phyloP scores from a whole-genome alignment of 768 basidiomycete species.

The Kwoniella mangroviensis region DNA sequence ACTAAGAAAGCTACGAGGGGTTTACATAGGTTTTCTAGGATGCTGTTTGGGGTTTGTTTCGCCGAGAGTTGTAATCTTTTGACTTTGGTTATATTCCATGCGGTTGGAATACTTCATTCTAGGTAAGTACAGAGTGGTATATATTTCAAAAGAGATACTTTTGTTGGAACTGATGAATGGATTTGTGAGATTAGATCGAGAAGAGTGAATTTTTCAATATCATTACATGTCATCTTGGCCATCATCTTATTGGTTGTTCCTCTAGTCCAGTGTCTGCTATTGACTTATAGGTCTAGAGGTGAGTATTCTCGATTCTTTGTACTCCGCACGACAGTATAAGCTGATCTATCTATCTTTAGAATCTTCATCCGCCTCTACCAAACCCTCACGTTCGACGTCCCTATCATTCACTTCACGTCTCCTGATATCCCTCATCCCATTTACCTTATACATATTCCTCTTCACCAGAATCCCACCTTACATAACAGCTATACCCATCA shows the following conservation, averaged over 20 bases:
- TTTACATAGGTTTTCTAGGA: slow-evolving; percentile 47
- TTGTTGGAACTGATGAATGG: slow-evolving; percentile 1
- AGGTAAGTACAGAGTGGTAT: slow-evolving; percentile 31
- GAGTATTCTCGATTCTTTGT: background rate
- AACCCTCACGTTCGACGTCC: slow-evolving; percentile 28
- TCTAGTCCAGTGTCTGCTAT: slow-evolving; percentile 51
- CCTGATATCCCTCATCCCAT: slow-evolving; percentile 53
- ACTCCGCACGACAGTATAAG: background rate
- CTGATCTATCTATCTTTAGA: slow-evolving; percentile 12
- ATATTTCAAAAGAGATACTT: background rate
- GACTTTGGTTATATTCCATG: slow-evolving; percentile 53
- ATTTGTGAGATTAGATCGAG: slow-evolving; percentile 32
- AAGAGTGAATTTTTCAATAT: slow-evolving; percentile 53
- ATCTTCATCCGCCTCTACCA: slow-evolving; percentile 29
- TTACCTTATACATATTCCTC: slow-evolving; percentile 54
- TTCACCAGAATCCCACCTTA: slow-evolving; percentile 57
- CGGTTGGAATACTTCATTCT: slow-evolving; percentile 49
- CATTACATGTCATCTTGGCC: slow-evolving; percentile 51
- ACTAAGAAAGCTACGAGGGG: slow-evolving; percentile 45
- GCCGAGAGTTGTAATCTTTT: slow-evolving; percentile 52
- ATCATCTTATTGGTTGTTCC: slow-evolving; percentile 54
- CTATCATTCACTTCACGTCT: slow-evolving; percentile 45
- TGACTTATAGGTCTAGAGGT: slow-evolving; percentile 55
- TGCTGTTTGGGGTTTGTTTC: slow-evolving; percentile 52
- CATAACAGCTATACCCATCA: slow-evolving; percentile 41